Conservation (phyloP, 495 filamentous ascomycete genomes). For the Penicillium chermesinum region DNA sequence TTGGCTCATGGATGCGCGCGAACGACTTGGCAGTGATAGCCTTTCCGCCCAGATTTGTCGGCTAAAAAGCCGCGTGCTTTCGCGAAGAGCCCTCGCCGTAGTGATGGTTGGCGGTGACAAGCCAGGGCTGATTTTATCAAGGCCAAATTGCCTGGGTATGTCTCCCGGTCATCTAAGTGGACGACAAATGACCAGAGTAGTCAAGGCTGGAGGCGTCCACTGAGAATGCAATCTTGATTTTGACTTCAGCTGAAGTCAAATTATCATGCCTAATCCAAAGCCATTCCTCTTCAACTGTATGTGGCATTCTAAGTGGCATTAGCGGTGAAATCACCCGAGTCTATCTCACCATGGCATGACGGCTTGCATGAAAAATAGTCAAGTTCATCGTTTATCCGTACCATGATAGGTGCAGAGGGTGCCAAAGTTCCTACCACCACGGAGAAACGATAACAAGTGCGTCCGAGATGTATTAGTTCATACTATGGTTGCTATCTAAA, state of each 20-base stretch:
- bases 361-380: constrained; percentile 15
- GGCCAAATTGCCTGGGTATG: constrained; percentile 13
- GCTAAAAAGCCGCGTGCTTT: constrained; percentile 89
- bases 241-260: constrained; percentile 8
- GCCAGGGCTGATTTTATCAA: constrained; percentile 60
- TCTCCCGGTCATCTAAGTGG: neutral
- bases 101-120: constrained; percentile 93
- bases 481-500: too few species aligned
- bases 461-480: too few species aligned
- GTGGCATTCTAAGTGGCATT: constrained; percentile 9
- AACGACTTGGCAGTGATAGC: constrained; percentile 87
- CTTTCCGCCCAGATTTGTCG: constrained; percentile 81
- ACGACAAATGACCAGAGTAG: neutral
- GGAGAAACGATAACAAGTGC: constrained; percentile 3
- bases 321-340: constrained; percentile 8
- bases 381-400: constrained; percentile 8
- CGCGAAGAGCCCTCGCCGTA: constrained; percentile 92
- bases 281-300: constrained; percentile 1
- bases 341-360: constrained; percentile 11
- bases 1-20: constrained; percentile 95
- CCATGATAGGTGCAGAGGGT: neutral
- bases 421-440: constrained; percentile 3
- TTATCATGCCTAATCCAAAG: constrained; percentile 7
- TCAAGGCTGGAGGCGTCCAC: constrained; percentile 15
- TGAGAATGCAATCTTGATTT: constrained; percentile 10